Conservation (phyloP, 176 grass and related monocot species). For the Melocanna baccifera region DNA sequence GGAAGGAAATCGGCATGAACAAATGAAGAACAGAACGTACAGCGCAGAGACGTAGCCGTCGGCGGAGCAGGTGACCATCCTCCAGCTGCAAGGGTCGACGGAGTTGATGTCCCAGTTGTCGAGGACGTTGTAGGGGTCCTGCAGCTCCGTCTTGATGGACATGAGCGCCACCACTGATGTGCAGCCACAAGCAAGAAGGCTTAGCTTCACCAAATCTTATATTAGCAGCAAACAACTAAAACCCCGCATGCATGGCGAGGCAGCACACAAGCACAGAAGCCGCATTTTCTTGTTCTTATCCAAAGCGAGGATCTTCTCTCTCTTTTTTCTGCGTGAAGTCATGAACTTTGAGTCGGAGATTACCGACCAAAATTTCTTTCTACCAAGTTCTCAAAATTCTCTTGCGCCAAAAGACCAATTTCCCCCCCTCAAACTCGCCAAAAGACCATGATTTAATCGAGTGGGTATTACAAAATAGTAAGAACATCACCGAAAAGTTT, state of each 20-base stretch:
- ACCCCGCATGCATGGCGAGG: background rate
- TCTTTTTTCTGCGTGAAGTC: background rate
- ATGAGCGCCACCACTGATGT: constrained; percentile 83
- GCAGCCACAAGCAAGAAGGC: background rate
- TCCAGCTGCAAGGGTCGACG: constrained; percentile 98
- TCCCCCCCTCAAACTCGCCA: background rate
- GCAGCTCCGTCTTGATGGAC: constrained; percentile 81
- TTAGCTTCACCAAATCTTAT: constrained; percentile 32
- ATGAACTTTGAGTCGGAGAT: background rate
- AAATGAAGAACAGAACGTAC: constrained; percentile 34
- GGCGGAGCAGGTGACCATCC: constrained; percentile 88
- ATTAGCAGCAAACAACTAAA: background rate
- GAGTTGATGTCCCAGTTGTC: constrained; percentile 98
- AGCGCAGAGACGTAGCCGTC: constrained; percentile 92
- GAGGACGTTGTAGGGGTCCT: constrained; percentile 73
- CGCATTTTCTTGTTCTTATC: constrained; percentile 7
- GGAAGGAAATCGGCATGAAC: background rate
- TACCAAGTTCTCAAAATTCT: background rate
- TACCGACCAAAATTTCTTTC: background rate
- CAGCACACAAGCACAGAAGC: background rate
- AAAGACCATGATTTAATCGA: background rate
- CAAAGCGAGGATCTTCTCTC: constrained; percentile 5
- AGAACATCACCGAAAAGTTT: background rate
- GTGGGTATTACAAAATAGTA: background rate
- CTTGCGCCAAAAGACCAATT: background rate